Conservation (phyloP, 345 rosid genomes). For the Streptanthus diversifolius region DNA sequence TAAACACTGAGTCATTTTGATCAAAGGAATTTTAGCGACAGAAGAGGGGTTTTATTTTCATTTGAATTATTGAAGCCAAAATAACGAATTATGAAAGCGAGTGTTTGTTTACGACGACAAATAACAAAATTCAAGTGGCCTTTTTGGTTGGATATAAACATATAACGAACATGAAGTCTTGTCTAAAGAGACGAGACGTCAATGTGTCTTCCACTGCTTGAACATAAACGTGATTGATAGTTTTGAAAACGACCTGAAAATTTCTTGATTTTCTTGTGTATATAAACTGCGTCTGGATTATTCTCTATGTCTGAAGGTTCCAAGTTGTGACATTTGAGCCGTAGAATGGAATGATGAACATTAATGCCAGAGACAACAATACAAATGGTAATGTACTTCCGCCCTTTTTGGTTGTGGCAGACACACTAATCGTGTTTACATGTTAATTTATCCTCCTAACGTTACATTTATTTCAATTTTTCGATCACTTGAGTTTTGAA, state of each 20-base stretch:
- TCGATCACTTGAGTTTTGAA: constrained; percentile 11
- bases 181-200: constrained; percentile 29
- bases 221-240: constrained; percentile 14
- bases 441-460: constrained; percentile 2
- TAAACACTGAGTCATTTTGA: not conserved
- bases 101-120: not conserved
- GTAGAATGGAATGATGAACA: not conserved
- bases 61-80: not conserved
- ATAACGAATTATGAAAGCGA: not conserved
- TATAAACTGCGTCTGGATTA: not conserved
- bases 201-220: constrained; percentile 27
- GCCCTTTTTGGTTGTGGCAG: constrained; percentile 23
- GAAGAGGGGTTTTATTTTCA: not conserved
- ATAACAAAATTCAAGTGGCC: not conserved
- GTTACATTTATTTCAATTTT: not conserved
- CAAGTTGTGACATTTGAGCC: constrained; percentile 23
- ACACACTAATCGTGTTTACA: constrained; percentile 25
- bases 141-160: constrained; percentile 17
- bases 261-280: not conserved
- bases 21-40: not conserved
- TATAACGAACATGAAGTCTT: constrained; percentile 31
- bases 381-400: constrained; percentile 13
- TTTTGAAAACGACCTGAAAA: constrained; percentile 19
- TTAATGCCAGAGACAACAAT: constrained; percentile 19
- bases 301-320: constrained; percentile 8